Conservation (phyloP, 176 grass and related monocot genomes). For the Oryza australiensis region DNA sequence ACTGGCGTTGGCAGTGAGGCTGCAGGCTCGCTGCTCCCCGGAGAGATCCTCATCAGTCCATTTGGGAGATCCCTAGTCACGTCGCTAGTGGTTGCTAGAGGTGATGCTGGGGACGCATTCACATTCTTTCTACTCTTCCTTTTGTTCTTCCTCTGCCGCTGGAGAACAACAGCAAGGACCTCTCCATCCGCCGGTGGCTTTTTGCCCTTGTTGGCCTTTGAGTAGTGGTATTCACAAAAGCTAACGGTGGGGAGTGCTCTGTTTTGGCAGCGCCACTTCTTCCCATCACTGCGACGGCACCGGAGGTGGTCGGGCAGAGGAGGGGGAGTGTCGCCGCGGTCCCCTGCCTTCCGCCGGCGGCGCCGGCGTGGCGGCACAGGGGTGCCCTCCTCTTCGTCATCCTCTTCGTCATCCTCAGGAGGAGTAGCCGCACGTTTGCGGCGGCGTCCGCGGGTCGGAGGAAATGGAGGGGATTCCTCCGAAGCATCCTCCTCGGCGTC, state of each 20-base stretch:
- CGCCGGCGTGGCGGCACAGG: constrained; percentile 45
- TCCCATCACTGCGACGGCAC: constrained; percentile 87
- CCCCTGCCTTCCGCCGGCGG: constrained; percentile 29
- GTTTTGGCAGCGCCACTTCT: constrained; percentile 79
- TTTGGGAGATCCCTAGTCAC: constrained; percentile 83
- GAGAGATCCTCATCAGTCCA: constrained; percentile 94
- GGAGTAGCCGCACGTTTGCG: constrained; percentile 39
- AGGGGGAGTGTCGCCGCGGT: constrained; percentile 45
- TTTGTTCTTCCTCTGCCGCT: constrained; percentile 44
- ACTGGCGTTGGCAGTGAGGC: constrained; percentile 18
- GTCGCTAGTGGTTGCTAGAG: constrained; percentile 36
- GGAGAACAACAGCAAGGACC: constrained; percentile 49
- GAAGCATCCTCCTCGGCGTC: constrained; percentile 30
- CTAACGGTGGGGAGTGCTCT: constrained; percentile 61
- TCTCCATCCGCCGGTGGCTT: constrained; percentile 55
- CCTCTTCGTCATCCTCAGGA: constrained; percentile 40
- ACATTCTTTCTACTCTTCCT: constrained; percentile 45
- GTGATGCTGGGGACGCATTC: constrained; percentile 21
- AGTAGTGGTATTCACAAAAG: constrained; percentile 85
- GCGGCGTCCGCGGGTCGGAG: constrained; percentile 38
- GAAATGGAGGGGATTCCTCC: constrained; percentile 42
- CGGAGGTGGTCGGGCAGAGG: constrained; percentile 63
- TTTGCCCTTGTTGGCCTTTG: constrained; percentile 57
- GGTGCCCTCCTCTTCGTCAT: constrained; percentile 42
- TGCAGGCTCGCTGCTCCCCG: constrained; percentile 43